Base-by-base conservation (phyloP, 768 basidiomycete species). In the Amanita polypyramis region DNA sequence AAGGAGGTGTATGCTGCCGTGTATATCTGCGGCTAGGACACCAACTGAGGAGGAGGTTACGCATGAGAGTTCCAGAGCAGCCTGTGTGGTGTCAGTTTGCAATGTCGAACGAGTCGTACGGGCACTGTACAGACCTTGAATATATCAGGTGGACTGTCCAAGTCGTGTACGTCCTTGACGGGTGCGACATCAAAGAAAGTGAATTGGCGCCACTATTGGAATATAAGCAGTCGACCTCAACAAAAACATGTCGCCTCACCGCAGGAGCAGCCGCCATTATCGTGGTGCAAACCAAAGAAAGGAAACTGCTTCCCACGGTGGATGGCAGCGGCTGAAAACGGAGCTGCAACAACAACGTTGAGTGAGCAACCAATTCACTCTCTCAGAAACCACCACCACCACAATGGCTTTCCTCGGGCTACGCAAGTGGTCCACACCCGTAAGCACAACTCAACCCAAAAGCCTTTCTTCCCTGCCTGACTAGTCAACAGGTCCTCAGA, bases 131-230 rank as follows among this genome's bases (percentile, higher is more conserved):
- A 35, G 55, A 85, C 88, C 62, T 82, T 82, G 74, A 95, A 80
- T 19, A 91, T 73, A 46, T 88, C 82, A 0, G 91, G 91, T 0
- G 81, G 64, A 49, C 75, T 78, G 2, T 77, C 74, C 11, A 88
- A 68, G 59, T 95, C 86, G 56, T 93, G 79, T 2, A 73, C 69
- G 56, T 91, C 90, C 61, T 81, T 89, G 52, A 93, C 80, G 9
- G 79, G 75, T 3, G 78, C 73, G 10, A 74, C 70, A 54, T 92
- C 82, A 59, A 96, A 97, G 77, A 96, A 96, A 2, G 80, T 72
- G 68, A 95, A 95, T 59, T 92, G 87, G 43, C 85, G 76, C 80
- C 85, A 90, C 88, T 48, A 32, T 7, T 23, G 12, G 12, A n/a
- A n/a, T n/a, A n/a, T n/a, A n/a, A n/a, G n/a, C n/a, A n/a, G n/a